A percentile compares a stretch with the other conserved stretches of the same genome.
phyloP scores from a whole-genome alignment of 2,329 filamentous ascomycete species.

The Penicillium sp. region DNA sequence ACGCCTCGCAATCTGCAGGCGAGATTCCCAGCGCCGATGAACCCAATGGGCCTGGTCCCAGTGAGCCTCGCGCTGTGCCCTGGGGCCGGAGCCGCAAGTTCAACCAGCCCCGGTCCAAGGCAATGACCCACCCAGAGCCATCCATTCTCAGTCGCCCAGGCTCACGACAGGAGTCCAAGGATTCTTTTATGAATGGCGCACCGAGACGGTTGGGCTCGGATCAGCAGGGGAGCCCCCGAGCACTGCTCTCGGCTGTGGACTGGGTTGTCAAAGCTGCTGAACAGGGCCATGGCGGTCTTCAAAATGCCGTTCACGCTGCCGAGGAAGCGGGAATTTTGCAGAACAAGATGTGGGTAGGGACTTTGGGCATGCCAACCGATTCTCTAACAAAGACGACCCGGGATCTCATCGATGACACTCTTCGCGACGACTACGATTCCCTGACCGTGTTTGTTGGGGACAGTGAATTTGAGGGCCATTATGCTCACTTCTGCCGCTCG shows the following conservation, averaged over 20 bases:
- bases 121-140: constrained; percentile 53
- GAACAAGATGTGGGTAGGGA: constrained; percentile 83
- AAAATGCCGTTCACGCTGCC: constrained; percentile 82
- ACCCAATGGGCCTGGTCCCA: constrained; percentile 38
- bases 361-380: constrained; percentile 89
- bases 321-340: constrained; percentile 64
- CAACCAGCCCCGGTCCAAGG: constrained; percentile 77
- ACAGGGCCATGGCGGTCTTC: constrained; percentile 86
- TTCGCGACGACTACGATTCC: constrained; percentile 78
- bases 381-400: constrained; percentile 72
- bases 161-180: constrained; percentile 19
- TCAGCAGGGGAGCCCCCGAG: constrained; percentile 58
- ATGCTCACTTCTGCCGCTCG: constrained; percentile 92
- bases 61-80: constrained; percentile 70
- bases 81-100: constrained; percentile 67
- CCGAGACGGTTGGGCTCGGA: constrained; percentile 8
- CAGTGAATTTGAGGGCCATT: constrained; percentile 90
- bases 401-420: constrained; percentile 74
- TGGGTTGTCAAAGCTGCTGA: constrained; percentile 83
- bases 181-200: constrained; percentile 23
- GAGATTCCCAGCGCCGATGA: constrained; percentile 31
- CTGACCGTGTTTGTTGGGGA: constrained; percentile 82
- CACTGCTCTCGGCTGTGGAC: constrained; percentile 65
- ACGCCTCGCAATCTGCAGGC: constrained; percentile 26
- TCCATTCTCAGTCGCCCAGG: constrained; percentile 61